phyloP scores from a whole-genome alignment of 1,139 yeast species.

The Yamadazyma siamensis region DNA sequence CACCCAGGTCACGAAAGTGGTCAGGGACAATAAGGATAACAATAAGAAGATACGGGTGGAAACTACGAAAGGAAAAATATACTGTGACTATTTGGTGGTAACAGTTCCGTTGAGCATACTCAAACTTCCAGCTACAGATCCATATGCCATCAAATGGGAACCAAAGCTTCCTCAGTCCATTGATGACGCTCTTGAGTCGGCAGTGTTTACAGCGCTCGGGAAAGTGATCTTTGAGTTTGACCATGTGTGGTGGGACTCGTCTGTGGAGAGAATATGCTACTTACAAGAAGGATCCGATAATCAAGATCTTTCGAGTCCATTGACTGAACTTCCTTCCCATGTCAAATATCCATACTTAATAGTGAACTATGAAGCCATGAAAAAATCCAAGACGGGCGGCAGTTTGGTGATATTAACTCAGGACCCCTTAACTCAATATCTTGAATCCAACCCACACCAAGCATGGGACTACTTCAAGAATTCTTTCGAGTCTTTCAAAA shows the following conservation, averaged over 20 bases:
- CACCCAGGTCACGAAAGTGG: conserved; percentile 46
- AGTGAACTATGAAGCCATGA: conserved; percentile 28
- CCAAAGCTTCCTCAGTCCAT: conserved; percentile 56
- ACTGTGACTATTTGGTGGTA: conserved; percentile 56
- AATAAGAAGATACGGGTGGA: conserved; percentile 17
- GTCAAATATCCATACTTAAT: conserved; percentile 15
- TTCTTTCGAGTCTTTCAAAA: conserved; percentile 25
- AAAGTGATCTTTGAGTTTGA: conserved; percentile 75
- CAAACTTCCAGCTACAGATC: conserved; percentile 31
- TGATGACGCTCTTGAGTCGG: conserved; percentile 38
- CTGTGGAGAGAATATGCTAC: conserved; percentile 50
- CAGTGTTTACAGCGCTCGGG: conserved; percentile 73
- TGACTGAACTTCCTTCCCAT: conserved; percentile 11
- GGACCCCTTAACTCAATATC: conserved; percentile 59
- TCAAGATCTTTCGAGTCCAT: conserved; percentile 20
- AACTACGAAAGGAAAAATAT: conserved; percentile 18
- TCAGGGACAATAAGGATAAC: conserved; percentile 15
- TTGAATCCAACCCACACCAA: conserved; percentile 32
- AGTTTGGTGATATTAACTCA: conserved; percentile 63
- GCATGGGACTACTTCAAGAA: conserved; percentile 43
- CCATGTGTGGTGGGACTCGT: conserved; percentile 59
- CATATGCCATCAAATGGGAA: conserved; percentile 51
- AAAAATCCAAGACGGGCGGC: conserved; percentile 16
- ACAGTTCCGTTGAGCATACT: conserved; percentile 76
- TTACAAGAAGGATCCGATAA: conserved; percentile 26